phyloP scores from a whole-genome alignment of 192 early-diverging fungal species.

The Rhizophagus sp. region DNA sequence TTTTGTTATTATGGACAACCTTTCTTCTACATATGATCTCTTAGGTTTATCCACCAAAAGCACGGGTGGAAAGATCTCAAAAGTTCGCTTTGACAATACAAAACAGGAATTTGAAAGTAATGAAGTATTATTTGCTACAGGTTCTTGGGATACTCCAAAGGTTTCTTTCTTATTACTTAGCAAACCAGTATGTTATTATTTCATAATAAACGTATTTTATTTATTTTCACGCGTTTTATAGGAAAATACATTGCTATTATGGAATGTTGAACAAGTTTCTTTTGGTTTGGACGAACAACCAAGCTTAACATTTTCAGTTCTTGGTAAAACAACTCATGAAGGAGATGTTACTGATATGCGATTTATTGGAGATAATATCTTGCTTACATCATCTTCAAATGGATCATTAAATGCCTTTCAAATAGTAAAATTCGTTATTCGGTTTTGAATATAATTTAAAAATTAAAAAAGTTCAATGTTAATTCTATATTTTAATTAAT shows the following conservation, averaged over 20 bases:
- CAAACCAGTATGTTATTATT: too few relatives aligned
- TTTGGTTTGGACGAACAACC: not conserved
- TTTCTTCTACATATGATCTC: not conserved
- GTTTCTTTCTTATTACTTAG: not conserved
- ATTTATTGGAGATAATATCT: conserved; percentile 16
- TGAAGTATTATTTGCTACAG: conserved; percentile 24
- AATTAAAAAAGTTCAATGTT: not conserved
- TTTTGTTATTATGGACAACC: not conserved
- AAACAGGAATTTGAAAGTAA: conserved; percentile 2
- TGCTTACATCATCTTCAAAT: conserved; percentile 27
- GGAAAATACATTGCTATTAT: conserved; percentile 26
- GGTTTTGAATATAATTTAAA: not conserved
- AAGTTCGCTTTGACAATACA: conserved; percentile 24
- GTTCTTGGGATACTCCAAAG: conserved; percentile 32
- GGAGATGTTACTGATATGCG: conserved; percentile 29
- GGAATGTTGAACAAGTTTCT: conserved; percentile 14
- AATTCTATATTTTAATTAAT: not conserved
- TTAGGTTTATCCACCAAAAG: not conserved
- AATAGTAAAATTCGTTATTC: not conserved
- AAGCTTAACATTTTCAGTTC: not conserved
- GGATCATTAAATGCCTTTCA: conserved; percentile 24
- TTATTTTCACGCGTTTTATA: not conserved
- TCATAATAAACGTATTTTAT: not conserved
- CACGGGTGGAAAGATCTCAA: conserved; percentile 28
- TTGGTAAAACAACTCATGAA: conserved; percentile 18